Percentiles rank a stretch among this genome's conserved stretches.
These are phyloP conservation scores for Phytomonas sp. DNA, from an alignment of 208 protist genomes.

Conservation along the genomic window DNA sequence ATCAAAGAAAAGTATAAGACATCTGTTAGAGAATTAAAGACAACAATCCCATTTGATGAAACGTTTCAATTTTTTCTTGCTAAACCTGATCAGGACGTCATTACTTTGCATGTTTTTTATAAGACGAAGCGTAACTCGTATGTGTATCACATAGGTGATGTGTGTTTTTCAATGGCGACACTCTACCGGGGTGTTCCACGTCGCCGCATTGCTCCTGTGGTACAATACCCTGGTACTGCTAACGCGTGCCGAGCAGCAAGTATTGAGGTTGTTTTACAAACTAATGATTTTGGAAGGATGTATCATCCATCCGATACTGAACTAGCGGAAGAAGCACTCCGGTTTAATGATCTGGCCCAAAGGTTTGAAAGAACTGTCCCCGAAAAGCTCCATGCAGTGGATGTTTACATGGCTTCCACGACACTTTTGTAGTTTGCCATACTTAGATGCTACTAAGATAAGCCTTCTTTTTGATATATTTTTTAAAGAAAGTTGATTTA, in stretches of 20 bases:
- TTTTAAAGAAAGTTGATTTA: background rate
- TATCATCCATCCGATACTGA: conserved; percentile 39
- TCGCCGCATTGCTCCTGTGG: conserved; percentile 68
- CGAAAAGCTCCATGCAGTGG: conserved; percentile 70
- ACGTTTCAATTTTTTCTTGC: conserved; percentile 84
- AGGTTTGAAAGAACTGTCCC: conserved; percentile 41
- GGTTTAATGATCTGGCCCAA: conserved; percentile 54
- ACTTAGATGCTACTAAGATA: background rate
- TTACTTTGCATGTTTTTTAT: conserved; percentile 85
- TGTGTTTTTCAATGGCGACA: conserved; percentile 79
- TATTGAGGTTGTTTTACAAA: conserved; percentile 71
- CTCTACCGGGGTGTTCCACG: conserved; percentile 63
- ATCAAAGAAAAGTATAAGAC: conserved; percentile 90
- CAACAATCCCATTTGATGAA: conserved; percentile 73
- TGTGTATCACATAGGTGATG: conserved; percentile 79
- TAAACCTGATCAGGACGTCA: conserved; percentile 84
- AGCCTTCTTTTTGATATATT: background rate
- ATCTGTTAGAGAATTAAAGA: conserved; percentile 58
- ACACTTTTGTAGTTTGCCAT: conserved; percentile 15
- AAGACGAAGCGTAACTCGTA: conserved; percentile 48
- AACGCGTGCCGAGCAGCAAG: conserved; percentile 48
- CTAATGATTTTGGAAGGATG: conserved; percentile 77
- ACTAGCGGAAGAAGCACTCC: conserved; percentile 50
- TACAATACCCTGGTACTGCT: conserved; percentile 67
- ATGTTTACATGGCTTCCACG: conserved; percentile 64